A percentile compares a stretch with the other conserved stretches of the same genome.
Conservation (phyloP, 345 rosid species). For the Brassica nigra region DNA sequence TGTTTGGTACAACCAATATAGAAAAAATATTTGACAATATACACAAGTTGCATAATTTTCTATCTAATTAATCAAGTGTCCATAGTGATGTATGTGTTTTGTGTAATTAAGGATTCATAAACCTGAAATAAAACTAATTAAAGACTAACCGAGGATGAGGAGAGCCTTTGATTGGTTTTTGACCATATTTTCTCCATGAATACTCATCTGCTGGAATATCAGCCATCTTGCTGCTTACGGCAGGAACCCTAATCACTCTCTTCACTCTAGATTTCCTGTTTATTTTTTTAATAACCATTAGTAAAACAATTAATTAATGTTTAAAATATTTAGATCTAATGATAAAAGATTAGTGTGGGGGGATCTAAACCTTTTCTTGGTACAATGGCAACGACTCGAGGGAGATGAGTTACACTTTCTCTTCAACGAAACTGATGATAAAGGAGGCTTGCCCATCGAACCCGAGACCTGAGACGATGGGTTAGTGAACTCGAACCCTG, state of each 20-base stretch:
- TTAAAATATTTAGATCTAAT: neutral
- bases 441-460: slow-evolving; percentile 70
- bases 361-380: slow-evolving; percentile 74
- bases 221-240: slow-evolving; percentile 80
- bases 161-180: slow-evolving; percentile 96
- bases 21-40: slow-evolving; percentile 21
- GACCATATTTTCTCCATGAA: slow-evolving; percentile 98
- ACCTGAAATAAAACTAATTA: neutral
- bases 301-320: neutral
- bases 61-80: neutral
- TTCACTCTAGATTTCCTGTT: slow-evolving; percentile 72
- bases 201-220: slow-evolving; percentile 90
- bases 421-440: slow-evolving; percentile 60
- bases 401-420: slow-evolving; percentile 78
- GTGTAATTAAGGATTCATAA: neutral
- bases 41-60: slow-evolving; percentile 10
- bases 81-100: neutral
- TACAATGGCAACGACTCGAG: slow-evolving; percentile 84
- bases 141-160: slow-evolving; percentile 88
- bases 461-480: slow-evolving; percentile 55
- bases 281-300: neutral
- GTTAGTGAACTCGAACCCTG: slow-evolving; percentile 68
- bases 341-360: neutral
- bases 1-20: slow-evolving; percentile 34
- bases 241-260: slow-evolving; percentile 75